A percentile compares a stretch with the other conserved stretches of the same genome.
Conservation (phyloP, 768 basidiomycete genomes). For the Mycena galericulata region DNA sequence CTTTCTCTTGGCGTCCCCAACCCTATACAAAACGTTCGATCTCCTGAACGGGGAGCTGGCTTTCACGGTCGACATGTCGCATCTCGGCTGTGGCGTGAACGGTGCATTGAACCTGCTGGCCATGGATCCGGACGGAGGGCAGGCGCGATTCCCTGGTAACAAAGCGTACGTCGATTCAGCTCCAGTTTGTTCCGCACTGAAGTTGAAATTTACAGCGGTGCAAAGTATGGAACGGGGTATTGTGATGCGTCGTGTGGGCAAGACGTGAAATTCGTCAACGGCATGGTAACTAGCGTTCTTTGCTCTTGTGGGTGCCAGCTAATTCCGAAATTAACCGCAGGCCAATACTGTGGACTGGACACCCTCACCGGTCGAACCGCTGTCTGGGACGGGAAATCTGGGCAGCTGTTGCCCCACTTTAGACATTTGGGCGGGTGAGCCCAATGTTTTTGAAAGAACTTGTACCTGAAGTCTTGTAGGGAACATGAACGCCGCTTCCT, state of each 20-base stretch:
- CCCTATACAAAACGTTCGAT: constrained; percentile 56
- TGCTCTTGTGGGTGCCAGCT: neutral
- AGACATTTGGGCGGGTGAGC: constrained; percentile 67
- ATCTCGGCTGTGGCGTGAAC: constrained; percentile 69
- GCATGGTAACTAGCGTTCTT: constrained; percentile 54
- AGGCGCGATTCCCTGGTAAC: constrained; percentile 55
- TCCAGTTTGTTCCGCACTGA: no score
- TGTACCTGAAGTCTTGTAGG: neutral
- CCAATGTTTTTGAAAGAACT: neutral
- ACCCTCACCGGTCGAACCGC: constrained; percentile 49
- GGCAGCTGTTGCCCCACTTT: constrained; percentile 69
- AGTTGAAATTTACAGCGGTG: no score
- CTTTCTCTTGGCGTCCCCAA: constrained; percentile 39
- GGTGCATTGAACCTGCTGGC: constrained; percentile 67
- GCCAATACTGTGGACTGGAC: constrained; percentile 61
- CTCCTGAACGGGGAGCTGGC: constrained; percentile 69
- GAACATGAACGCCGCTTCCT: constrained; percentile 29
- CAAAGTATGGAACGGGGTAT: constrained; percentile 53
- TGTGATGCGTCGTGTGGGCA: constrained; percentile 63
- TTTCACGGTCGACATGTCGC: constrained; percentile 69
- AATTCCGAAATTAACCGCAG: constrained; percentile 40
- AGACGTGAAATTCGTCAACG: constrained; percentile 71
- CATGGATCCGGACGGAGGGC: constrained; percentile 68
- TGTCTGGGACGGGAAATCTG: constrained; percentile 59
- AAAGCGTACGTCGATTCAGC: constrained; percentile 53